A percentile compares a stretch with the other conserved stretches of the same genome.
phyloP scores from a whole-genome alignment of 495 filamentous ascomycete genomes.

The Neohortaea acidophila region DNA sequence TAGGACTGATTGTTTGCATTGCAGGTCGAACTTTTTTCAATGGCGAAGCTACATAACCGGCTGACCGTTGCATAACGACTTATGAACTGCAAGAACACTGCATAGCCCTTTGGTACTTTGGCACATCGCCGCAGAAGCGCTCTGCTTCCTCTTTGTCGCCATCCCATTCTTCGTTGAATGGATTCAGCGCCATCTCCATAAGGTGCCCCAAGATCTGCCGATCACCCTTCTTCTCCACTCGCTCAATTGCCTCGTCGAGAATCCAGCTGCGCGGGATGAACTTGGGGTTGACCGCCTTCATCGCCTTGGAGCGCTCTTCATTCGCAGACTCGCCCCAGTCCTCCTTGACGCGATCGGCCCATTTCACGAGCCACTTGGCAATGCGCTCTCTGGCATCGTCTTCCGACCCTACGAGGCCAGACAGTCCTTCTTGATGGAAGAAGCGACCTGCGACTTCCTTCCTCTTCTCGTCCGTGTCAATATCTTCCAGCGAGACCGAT shows the following conservation, averaged over 20 bases:
- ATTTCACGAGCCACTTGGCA: slow-evolving; percentile 59
- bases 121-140: slow-evolving; percentile 79
- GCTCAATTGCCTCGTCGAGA: slow-evolving; percentile 76
- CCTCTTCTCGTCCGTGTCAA: slow-evolving; percentile 46
- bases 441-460: slow-evolving; percentile 46
- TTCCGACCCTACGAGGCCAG: slow-evolving; percentile 39
- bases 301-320: slow-evolving; percentile 44
- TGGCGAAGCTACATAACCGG: no score
- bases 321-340: slow-evolving; percentile 52
- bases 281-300: slow-evolving; percentile 81
- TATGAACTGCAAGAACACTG: slow-evolving; percentile 75
- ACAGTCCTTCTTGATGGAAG: slow-evolving; percentile 52
- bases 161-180: slow-evolving; percentile 71
- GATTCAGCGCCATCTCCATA: slow-evolving; percentile 65
- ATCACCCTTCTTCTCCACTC: slow-evolving; percentile 74
- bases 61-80: no score
- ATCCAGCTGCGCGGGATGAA: slow-evolving; percentile 85
- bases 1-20: no score
- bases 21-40: no score
- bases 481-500: slow-evolving; percentile 36
- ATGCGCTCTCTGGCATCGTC: slow-evolving; percentile 48
- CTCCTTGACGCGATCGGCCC: slow-evolving; percentile 49
- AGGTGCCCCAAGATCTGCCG: slow-evolving; percentile 56
- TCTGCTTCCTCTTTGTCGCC: slow-evolving; percentile 52
- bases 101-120: slow-evolving; percentile 55